These are phyloP conservation scores for Mucor irregularis DNA, from an alignment of 371 early-diverging fungal species.

Conservation along the genomic window DNA sequence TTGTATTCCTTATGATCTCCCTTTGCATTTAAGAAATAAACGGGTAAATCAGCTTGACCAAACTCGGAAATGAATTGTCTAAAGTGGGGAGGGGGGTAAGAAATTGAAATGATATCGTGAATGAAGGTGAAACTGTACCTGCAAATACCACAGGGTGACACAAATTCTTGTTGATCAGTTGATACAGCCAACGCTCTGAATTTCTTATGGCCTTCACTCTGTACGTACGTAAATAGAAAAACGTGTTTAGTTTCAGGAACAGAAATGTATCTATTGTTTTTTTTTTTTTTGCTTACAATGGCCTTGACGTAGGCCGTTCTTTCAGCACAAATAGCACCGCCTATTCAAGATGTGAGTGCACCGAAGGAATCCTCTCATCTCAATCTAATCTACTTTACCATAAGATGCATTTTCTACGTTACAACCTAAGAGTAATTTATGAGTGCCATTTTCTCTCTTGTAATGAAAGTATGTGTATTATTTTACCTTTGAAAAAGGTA, in stretches of 20 bases:
- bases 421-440: conserved; percentile 49
- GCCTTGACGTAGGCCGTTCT: conserved; percentile 83
- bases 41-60: conserved; percentile 55
- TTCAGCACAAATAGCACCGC: conserved; percentile 82
- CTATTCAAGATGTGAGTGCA: conserved; percentile 18
- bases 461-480: too few species aligned
- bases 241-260: neutral
- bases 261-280: neutral
- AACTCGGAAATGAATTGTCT: conserved; percentile 85
- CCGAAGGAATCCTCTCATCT: neutral
- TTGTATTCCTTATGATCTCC: conserved; percentile 49
- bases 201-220: conserved; percentile 70
- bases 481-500: conserved; percentile 59
- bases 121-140: conserved; percentile 35
- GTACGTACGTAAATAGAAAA: too few species aligned
- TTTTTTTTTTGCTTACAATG: conserved; percentile 50
- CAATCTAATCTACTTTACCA: conserved; percentile 41
- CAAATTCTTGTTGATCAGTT: conserved; percentile 54
- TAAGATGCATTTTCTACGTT: conserved; percentile 87
- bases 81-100: neutral
- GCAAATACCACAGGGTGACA: conserved; percentile 84
- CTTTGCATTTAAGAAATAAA: conserved; percentile 57
- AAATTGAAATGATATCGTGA: neutral
- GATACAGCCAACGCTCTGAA: conserved; percentile 70
- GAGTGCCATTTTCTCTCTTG: neutral